Base-by-base conservation (phyloP, 345 rosid species). In the Mercurialis annua region DNA sequence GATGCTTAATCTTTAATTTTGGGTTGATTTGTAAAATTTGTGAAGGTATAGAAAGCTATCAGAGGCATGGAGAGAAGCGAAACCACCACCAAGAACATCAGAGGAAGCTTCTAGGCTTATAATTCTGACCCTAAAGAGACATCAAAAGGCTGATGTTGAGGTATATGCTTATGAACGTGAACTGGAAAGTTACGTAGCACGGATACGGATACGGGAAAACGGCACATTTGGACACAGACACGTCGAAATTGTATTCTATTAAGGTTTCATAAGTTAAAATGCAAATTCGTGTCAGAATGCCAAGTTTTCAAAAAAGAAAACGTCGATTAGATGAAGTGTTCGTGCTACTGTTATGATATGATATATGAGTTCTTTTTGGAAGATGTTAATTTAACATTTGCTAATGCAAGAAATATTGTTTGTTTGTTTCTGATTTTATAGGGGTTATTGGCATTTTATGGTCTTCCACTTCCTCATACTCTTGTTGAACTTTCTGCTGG, bases 381-480 rank as follows among this genome's bases (percentile, higher is more conserved):
- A n/a, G 26, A 27, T 53, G 29, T 0, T 21, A 1, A 9, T 65
- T 40, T 40, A 15, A 59, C 12, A 47, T 17, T 23, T 47, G 23
- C 50, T 48, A 49, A 33, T 69, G 40, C 42, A 5, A 60, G 34
- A 57, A 59, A 40, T 23, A n/a, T 51, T 50, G 38, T 7, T 27
- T 18, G 6, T 43, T 48, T 11, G n/a, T 29, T 54, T 59, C 59
- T n/a, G 24, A 21, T 40, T 23, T 24, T 62, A 24, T 54, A 86
- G 96, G 97, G 96, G 34, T 73, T 92, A n/a, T 82, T 90, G 83
- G 76, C 81, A 54, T 90, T 83, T 83, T 92, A 92, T 79, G 86
- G 94, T 34, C 89, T 92, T 23, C 86, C 97, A 69, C 84, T 75
- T 31, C 81, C 90, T 67, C 77, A 81, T 10, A 40, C 71, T 17